Base-by-base conservation (phyloP, 345 rosid species). In the Stellera chamaejasme region DNA sequence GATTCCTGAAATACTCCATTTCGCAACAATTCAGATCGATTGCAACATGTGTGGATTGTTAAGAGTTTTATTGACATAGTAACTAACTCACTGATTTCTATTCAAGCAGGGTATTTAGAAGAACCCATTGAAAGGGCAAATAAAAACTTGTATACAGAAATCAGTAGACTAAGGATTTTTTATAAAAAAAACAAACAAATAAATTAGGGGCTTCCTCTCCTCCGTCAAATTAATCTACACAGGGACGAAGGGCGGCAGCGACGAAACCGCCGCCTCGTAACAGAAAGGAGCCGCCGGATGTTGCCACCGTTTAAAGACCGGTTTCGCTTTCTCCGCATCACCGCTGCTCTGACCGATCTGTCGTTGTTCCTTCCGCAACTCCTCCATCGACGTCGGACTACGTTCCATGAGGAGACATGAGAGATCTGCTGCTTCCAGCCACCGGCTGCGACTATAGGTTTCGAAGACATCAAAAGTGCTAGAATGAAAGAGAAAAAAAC, bases 201-300 rank as follows among this genome's bases (percentile, higher is more conserved):
- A 46, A 64, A 43, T 58, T 52, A 47, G 12, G 11, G 48, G 19
- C 44, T 13, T 54, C 0, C 0, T 10, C n/a, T n/a, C n/a, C n/a
- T 44, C 10, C 45, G n/a, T 2, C 13, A 45, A 14, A 16, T 51
- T 43, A 10, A 39, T 58, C 76, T 71, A 84, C 26, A 77, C 88
- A 19, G 94, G 87, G 25, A 90, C 83, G 42, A 87, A 81, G 10
- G 84, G 63, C 10, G 82, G 81, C 60, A 63, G 70, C 12, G 73
- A 72, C 58, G 71, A 56, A 6, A 67, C 48, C 56, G 83, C 54
- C 54, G 82, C 45, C 32, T 85, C 88, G 72, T 70, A 75, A 54
- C 69, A 69, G 55, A 91, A 79, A 19, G 98, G 90, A 36, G 88
- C 88, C 27, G 98, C 96, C 13, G 98, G 98, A 59, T 91, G 96